Conservation (phyloP, 2,329 filamentous ascomycete species). For the Ophiostoma sp. region DNA sequence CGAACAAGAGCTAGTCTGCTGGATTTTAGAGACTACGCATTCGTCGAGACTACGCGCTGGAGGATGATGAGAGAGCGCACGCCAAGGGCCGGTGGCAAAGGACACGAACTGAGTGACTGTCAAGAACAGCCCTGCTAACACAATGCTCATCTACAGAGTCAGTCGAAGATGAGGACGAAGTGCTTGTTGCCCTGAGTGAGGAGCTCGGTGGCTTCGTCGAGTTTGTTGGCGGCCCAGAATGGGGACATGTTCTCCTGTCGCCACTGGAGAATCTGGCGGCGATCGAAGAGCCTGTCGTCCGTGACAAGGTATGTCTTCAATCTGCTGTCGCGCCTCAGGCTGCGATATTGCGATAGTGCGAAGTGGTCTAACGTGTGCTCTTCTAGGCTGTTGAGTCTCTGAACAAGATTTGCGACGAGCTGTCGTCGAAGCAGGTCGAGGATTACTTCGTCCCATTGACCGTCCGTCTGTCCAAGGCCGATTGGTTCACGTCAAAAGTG, state of each 20-base stretch:
- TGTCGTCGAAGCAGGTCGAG: constrained; percentile 89
- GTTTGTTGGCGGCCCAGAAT: constrained; percentile 91
- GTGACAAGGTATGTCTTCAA: constrained; percentile 72
- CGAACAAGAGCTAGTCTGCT: too few species aligned
- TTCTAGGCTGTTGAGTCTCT: constrained; percentile 90
- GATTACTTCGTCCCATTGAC: constrained; percentile 96
- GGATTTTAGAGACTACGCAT: too few species aligned
- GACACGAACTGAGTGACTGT: too few species aligned
- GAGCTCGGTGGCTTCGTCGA: constrained; percentile 96
- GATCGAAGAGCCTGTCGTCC: constrained; percentile 95
- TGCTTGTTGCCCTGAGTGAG: constrained; percentile 92
- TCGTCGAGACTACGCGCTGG: not conserved
- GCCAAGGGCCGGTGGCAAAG: too few species aligned
- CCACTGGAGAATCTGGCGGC: constrained; percentile 96
- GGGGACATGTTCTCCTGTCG: constrained; percentile 91
- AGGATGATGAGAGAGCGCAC: not conserved
- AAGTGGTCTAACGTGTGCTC: not conserved
- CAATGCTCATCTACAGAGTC: constrained; percentile 60
- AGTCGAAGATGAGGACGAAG: constrained; percentile 97
- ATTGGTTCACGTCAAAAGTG: constrained; percentile 99
- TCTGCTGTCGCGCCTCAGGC: too few species aligned
- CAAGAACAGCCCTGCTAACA: too few species aligned
- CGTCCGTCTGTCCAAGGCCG: constrained; percentile 92
- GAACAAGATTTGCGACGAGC: constrained; percentile 95
- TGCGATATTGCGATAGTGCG: too few species aligned